Percentiles rank a stretch among this genome's conserved stretches.
These are phyloP conservation scores for Leishmania martiniquensis DNA, from an alignment of 208 protist genomes.

Conservation along the genomic window DNA sequence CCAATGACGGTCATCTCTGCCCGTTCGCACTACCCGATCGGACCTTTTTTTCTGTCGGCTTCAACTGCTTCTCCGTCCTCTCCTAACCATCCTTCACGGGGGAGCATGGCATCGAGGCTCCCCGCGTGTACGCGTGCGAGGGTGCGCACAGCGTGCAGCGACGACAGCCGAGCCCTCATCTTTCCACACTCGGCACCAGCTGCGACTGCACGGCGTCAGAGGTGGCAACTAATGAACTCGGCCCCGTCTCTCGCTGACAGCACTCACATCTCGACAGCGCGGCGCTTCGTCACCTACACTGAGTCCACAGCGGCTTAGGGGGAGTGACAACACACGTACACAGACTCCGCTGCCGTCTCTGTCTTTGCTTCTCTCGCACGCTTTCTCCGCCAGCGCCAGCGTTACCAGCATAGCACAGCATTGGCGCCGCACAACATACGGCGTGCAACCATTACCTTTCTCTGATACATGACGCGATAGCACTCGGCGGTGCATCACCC, in stretches of 20 bases:
- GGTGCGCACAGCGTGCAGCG: background rate
- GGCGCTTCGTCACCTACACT: background rate
- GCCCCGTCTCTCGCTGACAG: background rate
- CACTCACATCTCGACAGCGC: background rate
- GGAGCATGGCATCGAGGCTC: background rate
- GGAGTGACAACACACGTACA: slow-evolving; percentile 5
- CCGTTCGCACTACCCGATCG: no score
- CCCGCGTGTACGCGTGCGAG: background rate
- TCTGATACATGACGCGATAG: background rate
- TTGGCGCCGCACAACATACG: background rate
- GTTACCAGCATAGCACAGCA: background rate
- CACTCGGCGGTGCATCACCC: background rate
- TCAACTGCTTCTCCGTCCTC: no score
- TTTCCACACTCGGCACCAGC: background rate
- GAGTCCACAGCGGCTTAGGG: background rate
- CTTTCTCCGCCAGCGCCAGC: background rate
- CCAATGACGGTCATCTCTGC: background rate
- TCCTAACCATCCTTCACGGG: no score
- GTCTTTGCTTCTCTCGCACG: background rate
- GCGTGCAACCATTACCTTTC: background rate
- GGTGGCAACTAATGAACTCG: background rate
- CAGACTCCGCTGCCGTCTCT: background rate
- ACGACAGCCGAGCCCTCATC: background rate
- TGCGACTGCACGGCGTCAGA: background rate
- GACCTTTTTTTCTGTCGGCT: background rate